Evolutionary conservation across 2,329 filamentous ascomycete species (phyloP), one percentile per base, ranked within the genome.

Genomic region (Thyridium curvatum): DNA sequence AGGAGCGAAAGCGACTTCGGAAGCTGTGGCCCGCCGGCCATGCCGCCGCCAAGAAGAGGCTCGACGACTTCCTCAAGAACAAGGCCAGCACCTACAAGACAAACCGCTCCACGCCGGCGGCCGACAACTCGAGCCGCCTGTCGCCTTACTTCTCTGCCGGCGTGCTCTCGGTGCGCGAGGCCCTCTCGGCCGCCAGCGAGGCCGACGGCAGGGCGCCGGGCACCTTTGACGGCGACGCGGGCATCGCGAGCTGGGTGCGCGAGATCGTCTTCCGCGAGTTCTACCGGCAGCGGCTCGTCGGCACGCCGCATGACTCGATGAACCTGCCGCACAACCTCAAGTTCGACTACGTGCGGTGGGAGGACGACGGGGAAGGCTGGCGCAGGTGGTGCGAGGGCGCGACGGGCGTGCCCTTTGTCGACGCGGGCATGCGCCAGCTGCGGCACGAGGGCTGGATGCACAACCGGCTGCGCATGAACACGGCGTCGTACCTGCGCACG

Each of bases 261-360:
- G 51, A 53, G 42, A 21, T 53, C 34, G 49, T 53, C 4, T 53
- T 53, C 42, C 49, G 51, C 32, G 51, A 53, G 44, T 52, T 53
- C 44, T 53, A 53, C 42, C 38, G 51, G 30, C 51, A 53, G 37
- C 46, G 46, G 41, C 48, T 53, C 38, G 30, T 39, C 17, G 39
- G 44, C 28, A 42, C 39, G 14, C 51, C 49, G 14, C 51, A 53
- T 45, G 46, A 32, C 39, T 61, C 78, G 54, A 86, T 86, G 82
- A 78, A 79, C 59, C 84, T 85, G 49, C 79, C 81, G 2, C 85
- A 84, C 66, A 86, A 86, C 50, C 78, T 76, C 42, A 79, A 84
- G 52, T 84, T 82, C 56, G 76, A 77, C 30, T 74, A 82, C 39
- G 74, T 86, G 30, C 55, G 71, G 40, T 86, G 82, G 82, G 77